Evolutionary conservation across 345 rosid species (phyloP), one percentile per base, ranked within the genome.

Genomic region (Anacardium occidentale): DNA sequence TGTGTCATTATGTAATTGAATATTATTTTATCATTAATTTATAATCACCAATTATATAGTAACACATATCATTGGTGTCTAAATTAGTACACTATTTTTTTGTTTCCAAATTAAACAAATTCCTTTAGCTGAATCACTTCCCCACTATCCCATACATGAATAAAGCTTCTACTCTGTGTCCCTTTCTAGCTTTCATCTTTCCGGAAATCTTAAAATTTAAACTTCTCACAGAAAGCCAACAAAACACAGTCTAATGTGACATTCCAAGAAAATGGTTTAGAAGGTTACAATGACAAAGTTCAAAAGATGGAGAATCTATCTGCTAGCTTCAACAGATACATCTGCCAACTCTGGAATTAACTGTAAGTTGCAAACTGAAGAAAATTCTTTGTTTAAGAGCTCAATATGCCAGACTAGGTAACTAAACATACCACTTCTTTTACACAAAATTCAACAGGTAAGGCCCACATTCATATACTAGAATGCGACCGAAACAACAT

Each of bases 251-350:
- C 66, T 42, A 7, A 20, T 6, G 57, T 24, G 62, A 59, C 8
- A 63, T 55, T 21, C 45, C 44, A 62, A 47, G 51, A 37, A 64
- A 64, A 20, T 62, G 56, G 13, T 29, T 37, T 29, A 64, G 32
- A 15, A 18, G 24, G 14, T 29, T 29, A 29, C 50, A 17, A 1
- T 9, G 14, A n/a, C 5, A 0, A 60, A 17, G 42, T 60, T 26
- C n/a, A 37, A 60, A 26, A 60, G 34, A 60, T 2, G 4, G 64
- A 7, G 64, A 32, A 60, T 13, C 14, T 12, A 13, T 13, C 7
- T 37, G 42, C 42, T 37, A 5, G 42, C 42, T 37, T 37, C 53
- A 50, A 50, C 5, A 50, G 53, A 50, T 50, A n/a, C 53, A n/a
- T 37, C 42, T 37, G 42, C 42, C 42, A 37, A 37, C n/a, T 47